Base-by-base conservation (phyloP, 345 rosid species). In the Bruguiera sexangula region DNA sequence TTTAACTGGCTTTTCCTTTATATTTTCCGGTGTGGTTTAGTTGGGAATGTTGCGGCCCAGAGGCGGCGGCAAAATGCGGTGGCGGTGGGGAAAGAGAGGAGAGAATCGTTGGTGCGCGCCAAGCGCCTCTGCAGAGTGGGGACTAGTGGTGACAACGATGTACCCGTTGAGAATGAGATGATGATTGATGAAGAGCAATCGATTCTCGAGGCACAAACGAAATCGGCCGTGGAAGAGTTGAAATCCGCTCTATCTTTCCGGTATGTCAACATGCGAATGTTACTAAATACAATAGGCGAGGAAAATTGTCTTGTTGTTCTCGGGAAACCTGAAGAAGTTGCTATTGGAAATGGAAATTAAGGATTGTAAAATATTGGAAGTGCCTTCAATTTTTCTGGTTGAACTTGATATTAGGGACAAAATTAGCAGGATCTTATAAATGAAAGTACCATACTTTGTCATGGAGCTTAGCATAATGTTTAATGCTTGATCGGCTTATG, bases 121-220 rank as follows among this genome's bases (percentile, higher is more conserved):
- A 96, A 92, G 85, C 85, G 95, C 48, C 82, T 92, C 58, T 92
- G 97, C 74, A 82, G 94, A 83, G 88, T 77, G 22, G 95, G 97
- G 65, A 81, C 87, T 66, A 75, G 79, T 68, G 85, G 31, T 34
- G 78, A 78, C 16, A 70, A 26, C 3, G 92, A 79, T 71, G 66
- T 67, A 60, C 32, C 63, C 16, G 34, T 51, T 58, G 93, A 84
- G 21, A 82, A 72, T 69, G 97, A 89, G 31, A 89, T 92, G 97
- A 73, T 86, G 78, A 73, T 88, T 69, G 97, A 89, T 51, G 97
- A 87, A 79, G 96, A 85, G 71, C 86, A 86, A 74, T 79, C 96
- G 18, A 69, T 87, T 69, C 66, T 95, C 76, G 97, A 90, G 66
- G 75, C 85, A 53, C 96, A 86, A 62, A 83, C 94, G 68, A 53